Evolutionary conservation across 2,329 filamentous ascomycete genomes (phyloP), one percentile per base, ranked within the genome.

Genomic region (Talaromyces pinophilus): DNA sequence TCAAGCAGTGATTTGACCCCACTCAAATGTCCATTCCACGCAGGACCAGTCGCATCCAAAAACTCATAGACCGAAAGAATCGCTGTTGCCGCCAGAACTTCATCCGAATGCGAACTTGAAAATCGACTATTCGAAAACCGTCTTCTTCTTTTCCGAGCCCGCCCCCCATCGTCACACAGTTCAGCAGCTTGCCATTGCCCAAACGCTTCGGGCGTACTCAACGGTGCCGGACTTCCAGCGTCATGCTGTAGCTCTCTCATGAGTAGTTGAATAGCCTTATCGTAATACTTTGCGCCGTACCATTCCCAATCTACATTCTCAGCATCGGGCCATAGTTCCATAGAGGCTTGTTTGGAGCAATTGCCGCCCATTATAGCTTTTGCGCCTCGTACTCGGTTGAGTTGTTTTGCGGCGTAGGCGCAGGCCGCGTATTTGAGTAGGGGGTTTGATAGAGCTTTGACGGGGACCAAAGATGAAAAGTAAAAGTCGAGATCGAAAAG

Each of bases 41-140:
- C 87, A 0, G 82, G 82, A 1, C 85, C 85, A 0, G 86, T 88
- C 1, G 86, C 85, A 73, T 90, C 87, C n/a, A 90, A 79, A 67
- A 90, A 87, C 69, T 90, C 88, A 72, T 90, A 90, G 0, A 88
- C 85, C 67, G 87, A 90, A 1, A 91, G 76, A 15, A 90, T 89
- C 0, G 88, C 87, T 1, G 87, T 87, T 1, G 88, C 87, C 8
- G 87, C 87, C 25, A 90, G 80, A 3, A 89, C 81, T 66, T 90
- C 87, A 69, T 89, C 87, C 0, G 78, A 80, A 65, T 78, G 74
- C 6, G 74, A 74, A 74, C 80, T 73, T 8, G 77, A 76, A 17
- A 78, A 71, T 44, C 75, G 73, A 66, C 83, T 84, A 70, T 83
- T 82, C 22, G 83, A 78, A 52, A 74, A 72, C 50, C 76, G 74